Evolutionary conservation across 2,329 filamentous ascomycete species (phyloP).

Genomic region (Myriosclerotinia duriaeana): DNA sequence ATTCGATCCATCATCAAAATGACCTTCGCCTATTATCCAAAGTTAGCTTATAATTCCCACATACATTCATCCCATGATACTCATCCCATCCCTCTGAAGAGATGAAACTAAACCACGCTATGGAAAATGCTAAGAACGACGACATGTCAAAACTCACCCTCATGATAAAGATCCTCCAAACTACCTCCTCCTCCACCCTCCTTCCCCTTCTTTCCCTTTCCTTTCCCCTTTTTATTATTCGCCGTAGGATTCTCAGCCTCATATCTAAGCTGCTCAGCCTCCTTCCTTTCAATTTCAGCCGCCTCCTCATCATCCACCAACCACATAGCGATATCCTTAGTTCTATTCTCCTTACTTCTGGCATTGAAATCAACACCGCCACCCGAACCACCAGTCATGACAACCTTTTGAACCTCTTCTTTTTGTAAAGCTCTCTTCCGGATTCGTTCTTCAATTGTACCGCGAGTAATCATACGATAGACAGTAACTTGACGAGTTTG

Average conservation of each 20-base stretch:
- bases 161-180: slow-evolving; percentile 97
- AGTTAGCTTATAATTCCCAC: slow-evolving; percentile 18
- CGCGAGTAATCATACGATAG: slow-evolving; percentile 93
- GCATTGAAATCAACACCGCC: slow-evolving; percentile 96
- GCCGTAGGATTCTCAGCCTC: slow-evolving; percentile 60
- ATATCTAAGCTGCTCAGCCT: slow-evolving; percentile 72
- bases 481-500: slow-evolving; percentile 96
- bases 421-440: slow-evolving; percentile 96
- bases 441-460: slow-evolving; percentile 97
- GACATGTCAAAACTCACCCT: slow-evolving; percentile 65
- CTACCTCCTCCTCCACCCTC: slow-evolving; percentile 55
- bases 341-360: slow-evolving; percentile 83
- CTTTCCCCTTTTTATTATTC: slow-evolving; percentile 62
- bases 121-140: slow-evolving; percentile 18
- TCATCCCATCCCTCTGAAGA: slow-evolving; percentile 20
- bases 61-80: slow-evolving; percentile 2
- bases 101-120: not conserved
- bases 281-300: slow-evolving; percentile 87
- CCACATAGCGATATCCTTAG: slow-evolving; percentile 99
- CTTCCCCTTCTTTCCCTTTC: slow-evolving; percentile 51
- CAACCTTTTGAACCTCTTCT: slow-evolving; percentile 96
- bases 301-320: slow-evolving; percentile 96
- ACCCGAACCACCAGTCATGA: slow-evolving; percentile 81
- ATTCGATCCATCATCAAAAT: slow-evolving; percentile 83
- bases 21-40: slow-evolving; percentile 72